phyloP scores from a whole-genome alignment of 2,329 filamentous ascomycete genomes.

The Atkinsonella texensis region DNA sequence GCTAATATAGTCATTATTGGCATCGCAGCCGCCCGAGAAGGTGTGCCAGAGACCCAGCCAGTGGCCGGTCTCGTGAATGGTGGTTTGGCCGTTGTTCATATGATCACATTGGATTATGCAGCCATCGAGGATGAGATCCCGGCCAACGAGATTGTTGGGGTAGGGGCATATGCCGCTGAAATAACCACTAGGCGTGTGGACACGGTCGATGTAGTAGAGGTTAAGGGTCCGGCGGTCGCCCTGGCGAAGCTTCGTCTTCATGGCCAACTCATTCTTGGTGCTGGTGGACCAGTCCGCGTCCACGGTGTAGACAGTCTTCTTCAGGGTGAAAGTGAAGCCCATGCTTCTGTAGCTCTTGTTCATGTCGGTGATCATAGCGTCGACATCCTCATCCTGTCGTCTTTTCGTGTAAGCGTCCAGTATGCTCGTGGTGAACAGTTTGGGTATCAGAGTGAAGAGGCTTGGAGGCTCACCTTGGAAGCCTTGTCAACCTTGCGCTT shows the following conservation, averaged over 20 bases:
- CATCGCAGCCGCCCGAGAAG: constrained; percentile 24
- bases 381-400: background rate
- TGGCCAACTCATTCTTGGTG: background rate
- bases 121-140: constrained; percentile 13
- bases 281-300: background rate
- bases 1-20: constrained; percentile 22
- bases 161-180: background rate
- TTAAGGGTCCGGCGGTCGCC: constrained; percentile 27
- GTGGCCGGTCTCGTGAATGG: constrained; percentile 29
- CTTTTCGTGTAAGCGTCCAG: background rate
- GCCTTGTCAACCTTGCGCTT: background rate
- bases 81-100: constrained; percentile 11
- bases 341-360: background rate
- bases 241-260: constrained; percentile 19
- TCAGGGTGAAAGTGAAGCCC: background rate
- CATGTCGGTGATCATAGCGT: background rate
- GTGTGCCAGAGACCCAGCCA: constrained; percentile 33
- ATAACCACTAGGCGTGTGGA: constrained; percentile 9
- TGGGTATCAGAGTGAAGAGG: background rate
- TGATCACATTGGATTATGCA: constrained; percentile 10
- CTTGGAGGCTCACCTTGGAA: background rate
- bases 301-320: background rate
- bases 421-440: background rate
- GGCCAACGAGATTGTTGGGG: background rate
- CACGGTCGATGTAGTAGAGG: constrained; percentile 24